A percentile compares a stretch with the other conserved stretches of the same genome.
Evolutionary conservation across 2,329 filamentous ascomycete genomes (phyloP).

Genomic region (Aureobasidium sp.): DNA sequence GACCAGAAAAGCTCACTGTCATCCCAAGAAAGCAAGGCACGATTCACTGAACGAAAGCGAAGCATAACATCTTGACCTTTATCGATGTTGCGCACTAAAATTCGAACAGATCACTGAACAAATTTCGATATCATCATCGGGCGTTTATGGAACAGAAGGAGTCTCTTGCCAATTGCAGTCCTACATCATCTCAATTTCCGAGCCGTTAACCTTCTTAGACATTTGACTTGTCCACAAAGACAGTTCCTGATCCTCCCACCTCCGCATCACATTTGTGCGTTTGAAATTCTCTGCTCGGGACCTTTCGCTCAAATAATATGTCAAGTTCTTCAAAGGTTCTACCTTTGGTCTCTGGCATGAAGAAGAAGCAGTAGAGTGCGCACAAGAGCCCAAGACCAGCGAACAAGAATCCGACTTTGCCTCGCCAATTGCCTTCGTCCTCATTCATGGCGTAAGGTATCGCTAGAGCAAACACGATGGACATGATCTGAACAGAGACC

Average conservation of each 20-base stretch:
- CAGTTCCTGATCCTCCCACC: background rate
- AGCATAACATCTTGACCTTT: background rate
- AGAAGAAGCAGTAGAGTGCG: constrained; percentile 27
- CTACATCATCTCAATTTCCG: too few relatives aligned
- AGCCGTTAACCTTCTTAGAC: background rate
- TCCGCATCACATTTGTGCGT: background rate
- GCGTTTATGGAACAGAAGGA: background rate
- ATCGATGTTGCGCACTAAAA: background rate
- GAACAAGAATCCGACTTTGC: constrained; percentile 31
- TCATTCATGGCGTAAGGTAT: constrained; percentile 29
- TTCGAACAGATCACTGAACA: background rate
- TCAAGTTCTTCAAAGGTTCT: constrained; percentile 32
- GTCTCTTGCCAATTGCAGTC: background rate
- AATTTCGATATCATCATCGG: background rate
- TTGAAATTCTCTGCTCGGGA: constrained; percentile 25
- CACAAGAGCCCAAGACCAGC: constrained; percentile 25
- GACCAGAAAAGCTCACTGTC: background rate
- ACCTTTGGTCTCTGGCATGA: constrained; percentile 30
- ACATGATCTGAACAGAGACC: constrained; percentile 18
- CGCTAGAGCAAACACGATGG: constrained; percentile 20
- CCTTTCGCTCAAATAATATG: constrained; percentile 29
- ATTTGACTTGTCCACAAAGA: background rate
- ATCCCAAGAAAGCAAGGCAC: background rate
- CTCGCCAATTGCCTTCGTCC: constrained; percentile 27
- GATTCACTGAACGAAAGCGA: background rate